Conservation (phyloP, 2,329 filamentous ascomycete genomes). For the Emergomyces pasteurianus region DNA sequence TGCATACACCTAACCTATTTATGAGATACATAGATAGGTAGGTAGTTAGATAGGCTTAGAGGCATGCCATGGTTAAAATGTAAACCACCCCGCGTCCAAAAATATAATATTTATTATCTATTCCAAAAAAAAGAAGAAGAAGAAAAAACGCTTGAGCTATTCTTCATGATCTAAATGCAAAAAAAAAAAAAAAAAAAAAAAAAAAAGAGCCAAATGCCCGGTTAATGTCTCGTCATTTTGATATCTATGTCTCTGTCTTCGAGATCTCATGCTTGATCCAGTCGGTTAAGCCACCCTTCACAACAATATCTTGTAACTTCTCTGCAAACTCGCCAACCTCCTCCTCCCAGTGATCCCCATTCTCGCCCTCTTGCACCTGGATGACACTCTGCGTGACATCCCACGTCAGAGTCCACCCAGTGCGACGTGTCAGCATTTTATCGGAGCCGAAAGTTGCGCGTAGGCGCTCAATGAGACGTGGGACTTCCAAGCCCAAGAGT, state of each 20-base stretch:
- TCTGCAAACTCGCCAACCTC: conserved; percentile 73
- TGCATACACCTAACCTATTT: too few relatives aligned
- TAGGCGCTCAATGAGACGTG: conserved; percentile 23
- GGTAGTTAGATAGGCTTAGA: too few relatives aligned
- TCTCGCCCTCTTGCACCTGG: conserved; percentile 54
- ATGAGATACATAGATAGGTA: too few relatives aligned
- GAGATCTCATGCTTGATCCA: conserved; percentile 66
- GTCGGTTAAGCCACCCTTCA: conserved; percentile 62
- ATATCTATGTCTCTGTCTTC: neutral
- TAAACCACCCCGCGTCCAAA: too few relatives aligned
- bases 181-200: too few relatives aligned
- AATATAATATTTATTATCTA: too few relatives aligned
- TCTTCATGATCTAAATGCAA: too few relatives aligned
- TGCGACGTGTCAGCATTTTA: conserved; percentile 56
- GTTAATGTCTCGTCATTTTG: neutral
- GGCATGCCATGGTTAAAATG: too few relatives aligned
- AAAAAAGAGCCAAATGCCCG: neutral
- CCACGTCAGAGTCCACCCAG: conserved; percentile 75
- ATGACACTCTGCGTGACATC: conserved; percentile 63
- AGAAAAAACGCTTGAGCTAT: too few relatives aligned
- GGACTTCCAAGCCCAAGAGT: conserved; percentile 27
- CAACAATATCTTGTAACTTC: conserved; percentile 79
- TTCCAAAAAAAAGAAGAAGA: too few relatives aligned
- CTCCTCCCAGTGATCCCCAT: conserved; percentile 58
- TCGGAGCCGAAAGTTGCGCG: conserved; percentile 30